phyloP scores from a whole-genome alignment of 345 rosid species.

The Eucalyptus regnans region DNA sequence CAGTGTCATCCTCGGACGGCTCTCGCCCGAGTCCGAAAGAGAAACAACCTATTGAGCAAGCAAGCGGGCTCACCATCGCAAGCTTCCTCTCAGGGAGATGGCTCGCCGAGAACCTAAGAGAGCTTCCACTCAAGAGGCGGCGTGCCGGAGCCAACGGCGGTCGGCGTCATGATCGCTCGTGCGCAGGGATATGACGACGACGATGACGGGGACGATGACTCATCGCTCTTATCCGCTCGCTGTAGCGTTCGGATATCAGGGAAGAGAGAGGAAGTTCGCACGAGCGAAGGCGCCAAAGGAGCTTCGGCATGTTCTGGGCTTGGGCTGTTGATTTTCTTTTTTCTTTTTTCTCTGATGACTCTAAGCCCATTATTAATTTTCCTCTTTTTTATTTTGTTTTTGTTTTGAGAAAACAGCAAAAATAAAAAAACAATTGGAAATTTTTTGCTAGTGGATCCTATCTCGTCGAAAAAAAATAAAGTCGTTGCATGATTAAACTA shows the following conservation, averaged over 20 bases:
- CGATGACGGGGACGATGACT: neutral
- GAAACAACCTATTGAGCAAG: neutral
- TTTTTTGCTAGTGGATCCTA: too few species aligned
- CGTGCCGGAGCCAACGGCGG: neutral
- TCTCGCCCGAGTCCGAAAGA: neutral
- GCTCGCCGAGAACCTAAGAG: constrained; percentile 52
- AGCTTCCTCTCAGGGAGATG: constrained; percentile 31
- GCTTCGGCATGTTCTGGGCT: neutral
- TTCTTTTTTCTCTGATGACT: neutral
- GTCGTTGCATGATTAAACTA: neutral
- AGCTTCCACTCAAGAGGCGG: constrained; percentile 32
- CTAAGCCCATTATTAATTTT: neutral
- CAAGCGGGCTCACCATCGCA: constrained; percentile 18
- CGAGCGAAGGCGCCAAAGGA: neutral
- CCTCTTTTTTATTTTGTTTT: accelerated
- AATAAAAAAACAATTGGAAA: too few species aligned
- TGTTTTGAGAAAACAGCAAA: neutral
- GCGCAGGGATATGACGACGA: too few species aligned
- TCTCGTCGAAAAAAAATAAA: neutral
- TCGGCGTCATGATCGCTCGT: constrained; percentile 4
- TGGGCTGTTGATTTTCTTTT: neutral
- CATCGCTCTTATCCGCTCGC: neutral
- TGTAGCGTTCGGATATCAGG: neutral
- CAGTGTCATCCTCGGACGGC: neutral
- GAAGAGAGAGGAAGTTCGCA: neutral